Evolutionary conservation across 202 grass and related monocot genomes (phyloP), one percentile per base, ranked within the genome.

Genomic region (Elaeis oleifera): DNA sequence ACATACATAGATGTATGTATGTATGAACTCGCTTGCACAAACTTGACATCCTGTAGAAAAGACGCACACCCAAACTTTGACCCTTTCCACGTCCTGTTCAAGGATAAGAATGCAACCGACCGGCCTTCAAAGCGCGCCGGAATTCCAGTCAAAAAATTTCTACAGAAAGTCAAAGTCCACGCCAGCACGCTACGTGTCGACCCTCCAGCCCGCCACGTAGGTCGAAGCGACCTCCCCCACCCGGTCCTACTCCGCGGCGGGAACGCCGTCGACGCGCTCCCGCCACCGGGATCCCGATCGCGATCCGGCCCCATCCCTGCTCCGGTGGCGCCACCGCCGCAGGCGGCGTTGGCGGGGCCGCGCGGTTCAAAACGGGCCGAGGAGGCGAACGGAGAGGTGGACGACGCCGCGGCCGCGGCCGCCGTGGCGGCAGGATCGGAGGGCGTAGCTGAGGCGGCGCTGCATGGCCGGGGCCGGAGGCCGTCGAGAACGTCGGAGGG

Each of bases 381-480:
- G 58, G 23, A 89, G 71, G 8, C 94, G 88, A 23, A 81, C 94
- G 28, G 82, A 79, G 26, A 92, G 64, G 77, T 97, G 88, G 18
- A 97, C 68, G 70, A 91, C 80, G 48, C 82, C 85, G 70, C 58
- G 77, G 3, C 73, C 51, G 6, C 75, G 15, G 28, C 71, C 49
- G 5, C 80, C 76, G 53, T 70, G 62, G 4, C 16, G 74, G 0
- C 81, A 79, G 61, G 71, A 80, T 5, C 87, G 76, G 0, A 97
- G 85, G 1, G 84, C 61, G 55, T 97, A 97, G 81, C 94, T 97
- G 69, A 97, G 83, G 17, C 88, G 81, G 15, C 94, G 81, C 22
- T 69, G 88, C 44, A 67, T 78, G 15, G 74, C 39, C 4, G 94
- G 72, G 85, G 82, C n/a, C 76, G 80, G 54, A 92, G 74, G 55